phyloP scores from a whole-genome alignment of 1,139 yeast species.

The Magnusiomyces fungicola region DNA sequence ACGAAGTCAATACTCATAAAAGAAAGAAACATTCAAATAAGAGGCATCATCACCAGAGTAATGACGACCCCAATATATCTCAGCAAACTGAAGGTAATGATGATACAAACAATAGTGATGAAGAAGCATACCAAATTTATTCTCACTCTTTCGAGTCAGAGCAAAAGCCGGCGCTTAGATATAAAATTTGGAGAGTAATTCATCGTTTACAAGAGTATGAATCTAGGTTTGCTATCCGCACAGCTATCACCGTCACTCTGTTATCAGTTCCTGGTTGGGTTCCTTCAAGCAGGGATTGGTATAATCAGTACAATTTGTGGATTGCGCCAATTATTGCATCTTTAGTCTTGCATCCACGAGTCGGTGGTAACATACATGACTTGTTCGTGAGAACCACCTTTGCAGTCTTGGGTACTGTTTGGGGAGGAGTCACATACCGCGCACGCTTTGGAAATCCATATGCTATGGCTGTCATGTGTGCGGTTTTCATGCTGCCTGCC shows the following conservation, averaged over 20 bases:
- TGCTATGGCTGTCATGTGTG: slow-evolving; percentile 38
- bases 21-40: background rate
- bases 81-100: background rate
- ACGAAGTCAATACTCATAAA: slow-evolving; percentile 36
- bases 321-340: slow-evolving; percentile 39
- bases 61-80: background rate
- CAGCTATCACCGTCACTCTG: slow-evolving; percentile 34
- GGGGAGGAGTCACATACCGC: slow-evolving; percentile 42
- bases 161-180: background rate
- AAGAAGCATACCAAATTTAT: background rate
- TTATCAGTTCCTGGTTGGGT: slow-evolving; percentile 41
- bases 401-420: slow-evolving; percentile 38
- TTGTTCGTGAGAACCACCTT: slow-evolving; percentile 31
- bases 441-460: slow-evolving; percentile 36
- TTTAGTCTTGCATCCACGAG: slow-evolving; percentile 38
- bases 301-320: slow-evolving; percentile 37
- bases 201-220: slow-evolving; percentile 34
- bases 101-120: background rate
- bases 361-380: slow-evolving; percentile 38
- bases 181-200: slow-evolving; percentile 35
- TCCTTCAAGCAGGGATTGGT: slow-evolving; percentile 36
- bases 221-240: slow-evolving; percentile 39
- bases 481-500: slow-evolving; percentile 32
- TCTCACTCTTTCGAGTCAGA: background rate
- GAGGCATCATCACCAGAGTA: background rate